Percentiles rank a stretch among this genome's conserved stretches.
Conservation (phyloP, 331 rosid species). For the Dryas integrifolia region DNA sequence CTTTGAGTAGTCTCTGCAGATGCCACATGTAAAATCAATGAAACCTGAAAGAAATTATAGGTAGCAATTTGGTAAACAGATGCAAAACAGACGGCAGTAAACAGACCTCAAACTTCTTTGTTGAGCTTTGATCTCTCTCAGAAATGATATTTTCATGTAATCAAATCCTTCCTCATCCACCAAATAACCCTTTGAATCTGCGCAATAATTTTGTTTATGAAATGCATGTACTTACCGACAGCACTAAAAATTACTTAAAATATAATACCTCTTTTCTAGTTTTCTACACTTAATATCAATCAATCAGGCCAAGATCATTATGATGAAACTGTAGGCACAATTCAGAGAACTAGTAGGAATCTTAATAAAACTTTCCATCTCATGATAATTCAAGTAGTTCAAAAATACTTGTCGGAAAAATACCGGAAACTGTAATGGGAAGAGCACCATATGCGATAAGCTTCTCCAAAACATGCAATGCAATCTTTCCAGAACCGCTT, state of each 20-base stretch:
- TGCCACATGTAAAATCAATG: slow-evolving; percentile 18
- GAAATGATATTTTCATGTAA: slow-evolving; percentile 75
- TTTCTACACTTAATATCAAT: not conserved
- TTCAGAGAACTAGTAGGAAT: not conserved
- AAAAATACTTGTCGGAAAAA: slow-evolving; percentile 14
- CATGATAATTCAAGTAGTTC: slow-evolving; percentile 18
- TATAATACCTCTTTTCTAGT: not conserved
- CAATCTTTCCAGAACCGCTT: slow-evolving; percentile 95
- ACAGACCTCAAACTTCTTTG: slow-evolving; percentile 75
- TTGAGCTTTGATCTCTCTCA: slow-evolving; percentile 90
- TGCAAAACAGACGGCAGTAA: not conserved
- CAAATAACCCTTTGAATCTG: slow-evolving; percentile 97
- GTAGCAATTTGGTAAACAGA: slow-evolving; percentile 4
- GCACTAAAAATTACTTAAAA: not conserved
- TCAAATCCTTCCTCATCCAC: slow-evolving; percentile 99
- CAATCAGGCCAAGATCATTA: not conserved
- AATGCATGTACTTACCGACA: not conserved
- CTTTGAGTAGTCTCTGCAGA: slow-evolving; percentile 86
- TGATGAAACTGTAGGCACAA: not conserved
- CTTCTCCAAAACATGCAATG: slow-evolving; percentile 97
- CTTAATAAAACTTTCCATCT: not conserved
- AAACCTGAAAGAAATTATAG: slow-evolving; percentile 17
- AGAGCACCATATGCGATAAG: slow-evolving; percentile 92
- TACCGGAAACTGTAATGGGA: slow-evolving; percentile 93
- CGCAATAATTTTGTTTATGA: slow-evolving; percentile 28